A percentile compares a stretch with the other conserved stretches of the same genome.
These are phyloP conservation scores for Allomyces arbusculus DNA, from an alignment of 192 early-diverging fungal genomes.

Conservation along the genomic window DNA sequence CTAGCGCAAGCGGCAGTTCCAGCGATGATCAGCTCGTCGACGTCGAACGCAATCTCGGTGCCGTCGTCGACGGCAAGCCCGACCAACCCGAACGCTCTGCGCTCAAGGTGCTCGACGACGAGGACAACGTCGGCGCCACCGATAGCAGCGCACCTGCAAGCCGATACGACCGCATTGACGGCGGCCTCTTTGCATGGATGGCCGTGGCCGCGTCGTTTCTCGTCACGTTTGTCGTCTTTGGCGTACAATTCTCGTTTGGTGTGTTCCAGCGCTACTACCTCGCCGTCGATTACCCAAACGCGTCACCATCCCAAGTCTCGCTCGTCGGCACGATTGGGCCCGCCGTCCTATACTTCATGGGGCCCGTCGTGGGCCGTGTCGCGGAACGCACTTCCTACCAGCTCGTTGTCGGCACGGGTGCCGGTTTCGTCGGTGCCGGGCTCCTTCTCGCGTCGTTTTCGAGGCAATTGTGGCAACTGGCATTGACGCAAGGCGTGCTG, in stretches of 20 bases:
- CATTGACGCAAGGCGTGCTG: slow-evolving; percentile 21
- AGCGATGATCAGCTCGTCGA: no score
- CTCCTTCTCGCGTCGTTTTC: slow-evolving; percentile 23
- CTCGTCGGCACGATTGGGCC: slow-evolving; percentile 23
- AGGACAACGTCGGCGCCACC: background rate
- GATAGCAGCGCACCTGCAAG: background rate
- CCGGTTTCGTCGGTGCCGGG: no score
- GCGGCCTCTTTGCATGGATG: background rate
- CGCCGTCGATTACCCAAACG: slow-evolving; percentile 9
- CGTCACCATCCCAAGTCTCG: slow-evolving; percentile 11
- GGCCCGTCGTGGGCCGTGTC: slow-evolving; percentile 12
- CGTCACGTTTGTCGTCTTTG: background rate
- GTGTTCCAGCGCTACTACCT: slow-evolving; percentile 9
- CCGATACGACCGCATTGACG: background rate
- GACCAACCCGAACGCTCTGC: no score
- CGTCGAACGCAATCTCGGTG: no score
- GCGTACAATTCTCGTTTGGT: background rate
- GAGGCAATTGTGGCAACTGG: slow-evolving; percentile 24
- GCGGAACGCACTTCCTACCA: no score
- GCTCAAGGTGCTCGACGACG: background rate
- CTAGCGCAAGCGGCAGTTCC: no score
- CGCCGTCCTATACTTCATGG: slow-evolving; percentile 16
- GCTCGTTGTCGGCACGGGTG: no score
- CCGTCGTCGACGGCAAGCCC: no score
- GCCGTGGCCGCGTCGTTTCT: background rate